These are phyloP conservation scores for Saccharum spontaneum DNA, from an alignment of 176 grass and related monocot species.

Conservation along the genomic window DNA sequence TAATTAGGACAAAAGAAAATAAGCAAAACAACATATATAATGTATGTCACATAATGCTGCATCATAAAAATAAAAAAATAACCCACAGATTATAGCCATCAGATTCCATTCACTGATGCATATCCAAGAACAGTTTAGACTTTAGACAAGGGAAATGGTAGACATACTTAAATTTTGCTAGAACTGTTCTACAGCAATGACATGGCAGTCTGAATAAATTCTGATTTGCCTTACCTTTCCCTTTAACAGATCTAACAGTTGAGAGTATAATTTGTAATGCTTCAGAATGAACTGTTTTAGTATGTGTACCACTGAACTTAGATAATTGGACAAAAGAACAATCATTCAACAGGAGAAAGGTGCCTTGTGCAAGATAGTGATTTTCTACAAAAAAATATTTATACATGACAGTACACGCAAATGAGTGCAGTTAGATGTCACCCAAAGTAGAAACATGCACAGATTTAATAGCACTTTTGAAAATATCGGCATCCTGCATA, in stretches of 20 bases:
- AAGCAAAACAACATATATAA: not conserved
- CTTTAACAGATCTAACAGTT: not conserved
- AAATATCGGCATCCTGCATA: slow-evolving; percentile 16
- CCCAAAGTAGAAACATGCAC: not conserved
- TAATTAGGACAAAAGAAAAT: slow-evolving; percentile 30
- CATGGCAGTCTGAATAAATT: not conserved
- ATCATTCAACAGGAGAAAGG: not conserved
- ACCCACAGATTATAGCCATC: slow-evolving; percentile 18
- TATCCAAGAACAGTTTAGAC: slow-evolving; percentile 12
- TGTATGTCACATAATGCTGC: not conserved
- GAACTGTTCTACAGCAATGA: not conserved
- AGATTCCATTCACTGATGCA: not conserved
- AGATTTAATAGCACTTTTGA: not conserved
- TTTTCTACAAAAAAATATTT: slow-evolving; percentile 17
- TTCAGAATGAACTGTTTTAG: not conserved
- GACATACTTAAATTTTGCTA: not conserved
- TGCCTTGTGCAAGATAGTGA: not conserved
- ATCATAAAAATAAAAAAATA: slow-evolving; percentile 9
- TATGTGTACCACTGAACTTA: not conserved
- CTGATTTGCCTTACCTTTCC: not conserved
- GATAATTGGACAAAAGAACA: not conserved
- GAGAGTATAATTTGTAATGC: not conserved
- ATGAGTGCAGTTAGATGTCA: not conserved
- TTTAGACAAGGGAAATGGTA: not conserved
- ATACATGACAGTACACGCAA: not conserved